Conservation (phyloP, 2,329 filamentous ascomycete genomes). For the Xylariaceae sp. region DNA sequence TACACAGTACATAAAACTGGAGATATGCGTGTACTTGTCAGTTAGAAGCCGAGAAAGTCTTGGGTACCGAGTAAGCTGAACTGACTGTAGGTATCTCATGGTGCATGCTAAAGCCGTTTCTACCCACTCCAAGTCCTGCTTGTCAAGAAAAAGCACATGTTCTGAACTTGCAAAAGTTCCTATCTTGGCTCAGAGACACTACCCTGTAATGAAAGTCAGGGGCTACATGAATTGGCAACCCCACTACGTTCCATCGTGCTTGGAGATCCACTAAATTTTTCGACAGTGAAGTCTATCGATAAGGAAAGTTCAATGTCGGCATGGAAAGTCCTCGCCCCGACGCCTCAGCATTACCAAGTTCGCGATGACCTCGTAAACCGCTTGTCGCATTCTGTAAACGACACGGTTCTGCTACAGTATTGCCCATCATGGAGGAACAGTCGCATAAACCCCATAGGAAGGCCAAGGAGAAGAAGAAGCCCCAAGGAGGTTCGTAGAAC, state of each 20-base stretch:
- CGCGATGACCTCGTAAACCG: constrained; percentile 1
- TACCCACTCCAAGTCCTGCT: constrained; percentile 3
- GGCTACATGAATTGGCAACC: not conserved
- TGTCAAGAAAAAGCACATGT: too few species aligned
- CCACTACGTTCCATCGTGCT: not conserved
- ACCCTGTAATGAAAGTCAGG: not conserved
- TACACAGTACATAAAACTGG: not conserved
- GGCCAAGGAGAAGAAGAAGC: constrained; percentile 82
- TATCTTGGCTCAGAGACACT: not conserved
- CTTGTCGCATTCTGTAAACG: constrained; percentile 1
- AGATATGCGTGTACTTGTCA: too few species aligned
- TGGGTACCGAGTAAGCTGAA: too few species aligned
- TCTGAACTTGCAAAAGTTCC: too few species aligned
- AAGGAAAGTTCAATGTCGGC: constrained; percentile 5
- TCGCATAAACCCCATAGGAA: constrained; percentile 79
- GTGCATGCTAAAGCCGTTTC: constrained; percentile 5
- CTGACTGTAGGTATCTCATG: not conserved
- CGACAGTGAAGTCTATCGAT: constrained; percentile 17
- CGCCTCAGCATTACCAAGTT: constrained; percentile 8
- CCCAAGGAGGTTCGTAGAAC: constrained; percentile 48
- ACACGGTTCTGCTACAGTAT: constrained; percentile 4
- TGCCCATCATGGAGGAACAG: constrained; percentile 66
- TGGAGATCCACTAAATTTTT: not conserved
- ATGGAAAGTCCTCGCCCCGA: not conserved
- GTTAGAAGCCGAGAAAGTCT: too few species aligned